Base-by-base conservation (phyloP, 2,329 filamentous ascomycete species). In the Ophiostoma angusticollis region DNA sequence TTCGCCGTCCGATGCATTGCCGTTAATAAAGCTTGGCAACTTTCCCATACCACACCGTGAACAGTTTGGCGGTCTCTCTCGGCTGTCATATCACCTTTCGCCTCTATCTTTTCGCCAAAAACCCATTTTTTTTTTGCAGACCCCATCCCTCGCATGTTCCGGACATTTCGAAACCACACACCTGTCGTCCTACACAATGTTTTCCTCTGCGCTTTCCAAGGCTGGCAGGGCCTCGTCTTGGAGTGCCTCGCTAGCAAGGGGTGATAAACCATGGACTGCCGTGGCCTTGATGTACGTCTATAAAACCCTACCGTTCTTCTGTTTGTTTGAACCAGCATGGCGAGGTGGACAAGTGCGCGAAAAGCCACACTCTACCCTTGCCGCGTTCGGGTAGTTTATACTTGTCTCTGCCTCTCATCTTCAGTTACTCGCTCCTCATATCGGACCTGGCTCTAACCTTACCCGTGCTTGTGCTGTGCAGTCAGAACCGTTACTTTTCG, bases 401-500 rank as follows among this genome's bases (percentile, higher is more conserved):
- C 7, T 17, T 23, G 4, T 32, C 4, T n/a, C 9, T 5, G 16
- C 16, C 29, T 12, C 14, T 25, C 13, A n/a, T 17, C 21, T 25
- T 2, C 9, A 6, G 3, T 12, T 19, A n/a, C 14, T 11, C 6
- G 7, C n/a, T 11, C 19, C 14, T 31, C 19, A 24, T 12, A 6
- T 21, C 25, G 13, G 22, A 19, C 27, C 17, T 24, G 16, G 8
- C 25, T n/a, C 25, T 17, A 28, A 19, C 27, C 17, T 24, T 31
- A 5, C 25, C 25, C n/a, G 25, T 13, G n/a, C 11, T 13, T n/a
- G 25, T 28, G 25, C 11, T n/a, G 2, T 17, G 17, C 7, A 47
- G 45, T 23, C 37, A 38, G 23, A 72, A 68, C 42, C 70, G 71
- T 39, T 56, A 64, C 45, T 58, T 75, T 38, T 71, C 67, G 29